Base-by-base conservation (phyloP, 768 basidiomycete genomes). In the Clavaria fumosa region DNA sequence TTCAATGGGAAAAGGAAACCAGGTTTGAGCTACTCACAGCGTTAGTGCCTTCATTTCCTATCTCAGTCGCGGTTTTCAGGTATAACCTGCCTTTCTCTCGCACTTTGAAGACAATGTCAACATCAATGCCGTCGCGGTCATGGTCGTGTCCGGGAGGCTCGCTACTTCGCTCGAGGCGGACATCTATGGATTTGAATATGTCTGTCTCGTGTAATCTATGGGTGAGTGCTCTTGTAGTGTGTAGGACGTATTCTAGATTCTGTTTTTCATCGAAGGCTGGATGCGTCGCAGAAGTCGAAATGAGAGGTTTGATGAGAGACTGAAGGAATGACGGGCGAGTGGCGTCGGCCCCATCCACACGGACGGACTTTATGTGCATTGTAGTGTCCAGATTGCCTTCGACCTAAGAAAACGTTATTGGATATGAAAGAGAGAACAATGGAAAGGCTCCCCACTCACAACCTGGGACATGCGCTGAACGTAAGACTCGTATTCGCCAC, bases 11-110 rank as follows among this genome's bases (percentile, higher is more conserved):
- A 35, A 23, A 34, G 26, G 31, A 34, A 34, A 34, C 35, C 19
- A 42, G 30, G 28, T n/a, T 18, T 18, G 18, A 33, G 33, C 4
- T 18, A 69, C 85, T 52, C 51, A 89, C 90, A n/a, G 88, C 89
- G 39, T 63, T 89, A 7, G 85, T 93, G 55, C 96, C 95, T 35
- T 78, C 80, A 42, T 93, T 89, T 3, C 95, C 93, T 4, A 96
- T 63, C 50, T 96, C 90, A 3, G 91, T 96, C 4, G 83, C 69
- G 2, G 78, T 84, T 45, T 81, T 84, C 5, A 91, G 48, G 47
- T 68, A 86, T 46, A 78, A 72, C 24, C 84, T 62, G 4, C 84
- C 74, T 39, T 70, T 71, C 55, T 96, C 91, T 27, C 69, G 63
- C 3, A 85, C 69, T 42, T 70, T 69, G 56, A 93, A 75, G 2